Evolutionary conservation across 2,329 filamentous ascomycete species (phyloP).

Genomic region (Xylogone sp.): DNA sequence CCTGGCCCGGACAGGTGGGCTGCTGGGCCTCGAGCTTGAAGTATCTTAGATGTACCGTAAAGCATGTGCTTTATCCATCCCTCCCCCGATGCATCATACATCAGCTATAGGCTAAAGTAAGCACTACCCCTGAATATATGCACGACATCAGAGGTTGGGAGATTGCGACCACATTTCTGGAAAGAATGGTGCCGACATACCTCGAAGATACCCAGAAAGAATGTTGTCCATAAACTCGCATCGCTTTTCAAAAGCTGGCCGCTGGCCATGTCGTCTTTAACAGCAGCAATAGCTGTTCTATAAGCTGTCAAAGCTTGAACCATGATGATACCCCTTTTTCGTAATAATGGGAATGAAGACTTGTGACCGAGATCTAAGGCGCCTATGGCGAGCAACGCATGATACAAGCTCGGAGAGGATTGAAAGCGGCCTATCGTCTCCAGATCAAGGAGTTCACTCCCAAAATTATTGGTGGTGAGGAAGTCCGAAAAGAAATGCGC

Average conservation of each 20-base stretch:
- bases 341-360: neutral
- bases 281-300: slow-evolving; percentile 7
- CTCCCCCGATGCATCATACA: slow-evolving; percentile 17
- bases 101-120: slow-evolving; percentile 10
- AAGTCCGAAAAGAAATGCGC: slow-evolving; percentile 15
- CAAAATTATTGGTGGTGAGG: slow-evolving; percentile 14
- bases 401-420: slow-evolving; percentile 11
- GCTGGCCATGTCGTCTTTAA: slow-evolving; percentile 8
- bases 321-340: slow-evolving; percentile 3
- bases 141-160: too few species aligned
- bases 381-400: slow-evolving; percentile 14
- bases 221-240: slow-evolving; percentile 17
- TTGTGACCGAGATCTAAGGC: slow-evolving; percentile 13
- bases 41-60: slow-evolving; percentile 19
- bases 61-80: slow-evolving; percentile 21
- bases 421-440: slow-evolving; percentile 11
- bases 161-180: too few species aligned
- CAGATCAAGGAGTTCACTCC: slow-evolving; percentile 6
- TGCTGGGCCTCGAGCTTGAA: slow-evolving; percentile 15
- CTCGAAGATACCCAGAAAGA: slow-evolving; percentile 20
- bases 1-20: slow-evolving; percentile 10
- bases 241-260: slow-evolving; percentile 6
- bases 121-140: neutral
- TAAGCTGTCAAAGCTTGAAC: slow-evolving; percentile 14
- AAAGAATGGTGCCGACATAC: too few species aligned